These are phyloP conservation scores for Saccharomycopsis fermentans DNA, from an alignment of 805 yeast species.

Conservation along the genomic window DNA sequence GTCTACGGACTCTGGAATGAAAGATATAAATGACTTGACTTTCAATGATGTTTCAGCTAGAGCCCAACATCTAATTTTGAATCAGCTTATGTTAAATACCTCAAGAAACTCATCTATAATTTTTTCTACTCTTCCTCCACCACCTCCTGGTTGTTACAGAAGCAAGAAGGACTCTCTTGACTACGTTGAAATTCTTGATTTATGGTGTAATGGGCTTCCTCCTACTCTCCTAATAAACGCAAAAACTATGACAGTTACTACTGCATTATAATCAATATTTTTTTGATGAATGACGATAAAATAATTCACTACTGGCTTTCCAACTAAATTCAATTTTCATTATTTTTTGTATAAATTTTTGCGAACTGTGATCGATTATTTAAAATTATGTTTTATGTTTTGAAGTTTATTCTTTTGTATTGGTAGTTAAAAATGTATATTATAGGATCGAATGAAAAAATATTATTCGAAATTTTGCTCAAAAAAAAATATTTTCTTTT, in stretches of 20 bases:
- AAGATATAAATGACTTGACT: slow-evolving; percentile 32
- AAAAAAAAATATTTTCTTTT: too few species aligned
- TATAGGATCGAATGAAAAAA: too few species aligned
- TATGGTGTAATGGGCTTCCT: slow-evolving; percentile 77
- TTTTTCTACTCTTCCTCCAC: slow-evolving; percentile 86
- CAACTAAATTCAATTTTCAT: too few species aligned
- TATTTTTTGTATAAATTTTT: too few species aligned
- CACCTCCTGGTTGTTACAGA: slow-evolving; percentile 70
- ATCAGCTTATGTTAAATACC: slow-evolving; percentile 65
- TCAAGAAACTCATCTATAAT: slow-evolving; percentile 64
- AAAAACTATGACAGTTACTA: slow-evolving; percentile 92
- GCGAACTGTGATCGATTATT: neutral
- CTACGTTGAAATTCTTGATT: slow-evolving; percentile 63
- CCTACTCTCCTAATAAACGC: slow-evolving; percentile 79
- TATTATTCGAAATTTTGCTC: too few species aligned
- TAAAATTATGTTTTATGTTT: neutral
- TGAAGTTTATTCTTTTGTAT: neutral
- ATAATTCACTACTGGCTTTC: neutral
- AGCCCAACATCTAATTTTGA: slow-evolving; percentile 82
- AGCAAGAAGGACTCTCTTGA: slow-evolving; percentile 59
- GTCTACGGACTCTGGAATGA: slow-evolving; percentile 19
- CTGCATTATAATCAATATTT: slow-evolving; percentile 47
- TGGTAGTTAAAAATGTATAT: neutral
- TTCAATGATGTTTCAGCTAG: slow-evolving; percentile 87
- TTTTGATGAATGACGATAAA: neutral